phyloP scores from a whole-genome alignment of 441 rosid genomes.

The Breynia disticha region DNA sequence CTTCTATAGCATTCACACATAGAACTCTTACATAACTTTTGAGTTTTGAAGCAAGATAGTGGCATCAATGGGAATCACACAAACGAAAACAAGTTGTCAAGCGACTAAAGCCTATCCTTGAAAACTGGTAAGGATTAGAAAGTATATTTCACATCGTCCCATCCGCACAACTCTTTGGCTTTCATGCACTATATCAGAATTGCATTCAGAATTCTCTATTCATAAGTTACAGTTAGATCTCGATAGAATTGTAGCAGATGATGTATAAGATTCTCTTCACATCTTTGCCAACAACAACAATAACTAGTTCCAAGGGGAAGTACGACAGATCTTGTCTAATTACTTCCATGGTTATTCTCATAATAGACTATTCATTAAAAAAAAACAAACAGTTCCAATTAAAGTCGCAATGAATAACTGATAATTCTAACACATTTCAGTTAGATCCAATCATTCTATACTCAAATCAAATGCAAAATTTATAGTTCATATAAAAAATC shows the following conservation, averaged over 20 bases:
- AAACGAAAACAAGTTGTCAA: slow-evolving; percentile 50
- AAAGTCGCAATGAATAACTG: too few relatives aligned
- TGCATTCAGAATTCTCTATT: slow-evolving; percentile 84
- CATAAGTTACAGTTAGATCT: slow-evolving; percentile 87
- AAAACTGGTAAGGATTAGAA: slow-evolving; percentile 40
- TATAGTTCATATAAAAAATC: too few relatives aligned
- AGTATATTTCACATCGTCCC: slow-evolving; percentile 59
- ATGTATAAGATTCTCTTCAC: slow-evolving; percentile 14
- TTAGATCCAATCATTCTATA: too few relatives aligned
- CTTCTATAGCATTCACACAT: too few relatives aligned
- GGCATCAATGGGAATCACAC: slow-evolving; percentile 88
- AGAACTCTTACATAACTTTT: too few relatives aligned
- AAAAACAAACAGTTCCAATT: too few relatives aligned
- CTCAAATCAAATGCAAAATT: too few relatives aligned
- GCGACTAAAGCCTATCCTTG: slow-evolving; percentile 52
- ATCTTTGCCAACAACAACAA: slow-evolving; percentile 8
- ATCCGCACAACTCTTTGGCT: slow-evolving; percentile 50
- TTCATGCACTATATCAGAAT: slow-evolving; percentile 84
- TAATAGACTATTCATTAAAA: too few relatives aligned
- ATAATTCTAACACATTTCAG: too few relatives aligned
- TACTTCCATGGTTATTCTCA: neutral
- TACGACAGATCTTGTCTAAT: neutral
- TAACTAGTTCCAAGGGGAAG: slow-evolving; percentile 6
- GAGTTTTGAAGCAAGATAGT: too few relatives aligned
- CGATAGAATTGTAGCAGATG: too few relatives aligned